Evolutionary conservation across 2,329 filamentous ascomycete genomes (phyloP).

Genomic region (Hymenoscyphus fraxineus): DNA sequence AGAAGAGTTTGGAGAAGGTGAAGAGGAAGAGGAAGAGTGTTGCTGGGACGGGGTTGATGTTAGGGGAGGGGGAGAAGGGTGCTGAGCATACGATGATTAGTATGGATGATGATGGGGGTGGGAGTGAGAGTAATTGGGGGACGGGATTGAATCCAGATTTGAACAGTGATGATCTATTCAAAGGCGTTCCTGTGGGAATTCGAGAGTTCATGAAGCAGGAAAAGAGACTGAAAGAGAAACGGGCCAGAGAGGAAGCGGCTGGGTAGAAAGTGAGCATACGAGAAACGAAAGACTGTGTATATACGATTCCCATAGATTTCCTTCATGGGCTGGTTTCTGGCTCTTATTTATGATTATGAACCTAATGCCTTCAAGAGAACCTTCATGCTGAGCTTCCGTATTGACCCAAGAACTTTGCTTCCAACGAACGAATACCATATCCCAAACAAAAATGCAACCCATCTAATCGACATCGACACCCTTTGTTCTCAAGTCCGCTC

Average conservation of each 20-base stretch:
- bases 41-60: constrained; percentile 33
- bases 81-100: constrained; percentile 48
- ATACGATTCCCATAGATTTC: not conserved
- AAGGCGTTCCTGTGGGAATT: constrained; percentile 83
- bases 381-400: not conserved
- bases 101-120: constrained; percentile 79
- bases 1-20: constrained; percentile 30
- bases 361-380: not conserved
- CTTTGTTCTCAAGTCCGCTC: constrained; percentile 66
- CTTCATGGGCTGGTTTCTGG: not conserved
- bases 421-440: constrained; percentile 1
- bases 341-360: constrained; percentile 2
- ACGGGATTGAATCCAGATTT: constrained; percentile 42
- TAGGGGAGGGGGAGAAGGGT: constrained; percentile 25
- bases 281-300: not conserved
- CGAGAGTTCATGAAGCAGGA: constrained; percentile 96
- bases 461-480: constrained; percentile 57
- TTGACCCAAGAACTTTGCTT: not conserved
- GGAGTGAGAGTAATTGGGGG: constrained; percentile 66
- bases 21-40: constrained; percentile 27
- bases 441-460: not conserved
- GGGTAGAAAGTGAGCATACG: not conserved
- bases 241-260: constrained; percentile 49
- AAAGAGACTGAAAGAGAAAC: constrained; percentile 79
- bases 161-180: constrained; percentile 67